Evolutionary conservation across 2,329 filamentous ascomycete genomes (phyloP), one percentile per base, ranked within the genome.

Genomic region (Alternaria triticimaculans): DNA sequence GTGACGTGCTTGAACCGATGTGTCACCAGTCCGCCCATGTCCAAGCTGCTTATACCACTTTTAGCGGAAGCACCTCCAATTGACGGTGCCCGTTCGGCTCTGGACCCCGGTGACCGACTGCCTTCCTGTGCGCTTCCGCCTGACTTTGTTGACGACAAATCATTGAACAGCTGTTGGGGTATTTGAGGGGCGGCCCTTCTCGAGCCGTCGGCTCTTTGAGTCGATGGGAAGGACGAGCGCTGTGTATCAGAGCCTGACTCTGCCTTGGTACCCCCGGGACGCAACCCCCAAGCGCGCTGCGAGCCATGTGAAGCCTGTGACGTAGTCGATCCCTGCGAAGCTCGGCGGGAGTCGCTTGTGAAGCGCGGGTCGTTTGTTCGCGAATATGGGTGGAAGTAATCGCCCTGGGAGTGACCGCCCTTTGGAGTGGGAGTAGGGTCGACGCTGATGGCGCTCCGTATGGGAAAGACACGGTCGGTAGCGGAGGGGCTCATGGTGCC

Each of bases 1-100:
- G 90, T 82, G 5, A 92, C 84, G 74, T 97, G 92, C 69, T 90
- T 91, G 80, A 96, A 97, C 3, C 93, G 89, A 23, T 89, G 85
- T 1, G 92, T 92, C 2, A 94, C 76, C 25, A 92, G 82, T 3
- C 75, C 76, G n/a, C 78, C 78, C 1, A 80, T 73, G 4, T 88
- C 82, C 3, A 78, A 54, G 30, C 74, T 79, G 58, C 79, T 80
- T 12, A 65, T 72, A 18, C 55, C 72, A 54, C 81, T 83, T 59
- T 62, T 75, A 10, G 69, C 60, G 0, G 81, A 83, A 10, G 65
- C 60, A 30, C 67, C 73, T 5, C 72, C 72, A 9, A 69, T 55
- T 15, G 77, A 79, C 2, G 68, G 60, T 30, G 74, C 61, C 7
- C 67, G 61, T 23, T 76, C 76, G 8, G 63, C 58, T 43, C 60